A percentile compares a stretch with the other conserved stretches of the same genome.
phyloP scores from a whole-genome alignment of 768 basidiomycete species.

The Mycena albidolilacea region DNA sequence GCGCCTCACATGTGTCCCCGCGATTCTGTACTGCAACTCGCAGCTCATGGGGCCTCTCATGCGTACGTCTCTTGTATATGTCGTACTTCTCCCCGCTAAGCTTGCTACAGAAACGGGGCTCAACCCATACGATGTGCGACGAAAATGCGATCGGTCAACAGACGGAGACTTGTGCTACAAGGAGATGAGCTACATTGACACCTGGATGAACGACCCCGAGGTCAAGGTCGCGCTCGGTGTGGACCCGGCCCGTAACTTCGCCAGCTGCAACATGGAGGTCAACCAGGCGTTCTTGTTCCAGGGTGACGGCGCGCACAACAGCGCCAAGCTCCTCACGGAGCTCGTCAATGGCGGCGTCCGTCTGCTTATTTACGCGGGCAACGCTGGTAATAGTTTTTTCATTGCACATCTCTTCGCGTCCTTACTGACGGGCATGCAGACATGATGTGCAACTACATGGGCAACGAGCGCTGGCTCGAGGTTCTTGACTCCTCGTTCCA shows the following conservation, averaged over 20 bases:
- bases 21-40: conserved; percentile 83
- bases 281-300: conserved; percentile 86
- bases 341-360: conserved; percentile 88
- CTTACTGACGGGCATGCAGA: conserved; percentile 58
- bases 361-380: conserved; percentile 91
- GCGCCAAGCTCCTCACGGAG: conserved; percentile 82
- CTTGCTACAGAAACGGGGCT: conserved; percentile 69
- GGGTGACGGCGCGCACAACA: conserved; percentile 91
- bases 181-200: conserved; percentile 91
- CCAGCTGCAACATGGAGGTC: conserved; percentile 83
- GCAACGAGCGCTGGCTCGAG: conserved; percentile 84
- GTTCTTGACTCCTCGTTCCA: conserved; percentile 74
- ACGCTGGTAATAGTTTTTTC: conserved; percentile 68
- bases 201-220: conserved; percentile 85
- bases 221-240: conserved; percentile 88
- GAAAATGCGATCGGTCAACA: conserved; percentile 76
- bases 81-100: conserved; percentile 2
- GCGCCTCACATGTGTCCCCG: conserved; percentile 79
- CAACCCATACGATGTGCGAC: conserved; percentile 93
- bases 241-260: conserved; percentile 69
- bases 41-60: conserved; percentile 81
- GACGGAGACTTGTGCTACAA: conserved; percentile 84
- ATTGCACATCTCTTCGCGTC: conserved; percentile 17
- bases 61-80: conserved; percentile 59
- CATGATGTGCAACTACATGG: conserved; percentile 92